Base-by-base conservation (phyloP, 2,329 filamentous ascomycete species). In the Scedosporium aurantiacum region DNA sequence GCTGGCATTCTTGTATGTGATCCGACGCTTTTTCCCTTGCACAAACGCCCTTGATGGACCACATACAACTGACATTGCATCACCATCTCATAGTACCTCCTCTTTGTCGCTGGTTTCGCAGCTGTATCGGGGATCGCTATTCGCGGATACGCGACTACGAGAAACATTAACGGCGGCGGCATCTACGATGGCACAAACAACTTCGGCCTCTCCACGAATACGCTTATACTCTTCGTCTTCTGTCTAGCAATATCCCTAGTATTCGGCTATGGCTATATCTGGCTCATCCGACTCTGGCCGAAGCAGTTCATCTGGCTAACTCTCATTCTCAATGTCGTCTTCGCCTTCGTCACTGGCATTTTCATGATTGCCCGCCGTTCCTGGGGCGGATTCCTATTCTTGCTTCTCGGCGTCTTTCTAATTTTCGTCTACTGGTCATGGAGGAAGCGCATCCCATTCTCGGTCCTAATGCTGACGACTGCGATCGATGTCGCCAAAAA, bases 291-390 rank as follows among this genome's bases (percentile, higher is more conserved):
- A 61, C 75, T 82, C 56, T 93, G 93, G 66, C 91, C 92, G 3
- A 95, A 94, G 75, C 84, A 90, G 69, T 91, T 96, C 67, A 95
- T 97, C 70, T 97, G 91, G 90, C 83, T 91, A 45, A 95, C 91
- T 0, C 91, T 90, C 12, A 93, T 96, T 59, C 78, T 96, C 62
- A 95, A 97, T 72, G 88, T 96, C 68, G 76, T 88, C 61, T 87
- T 91, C 67, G 90, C 90, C 0, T 77, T 97, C n/a, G 92, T 83
- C 1, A 96, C 91, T 0, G 91, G 90, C 8, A 85, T 93, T 60
- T 95, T 91, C 74, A 96, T 96, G 78, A 83, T 96, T 54, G 85
- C 81, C 63, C 79, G 84, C 52, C 82, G 82, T 62, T 90, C 93
- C 71, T 96, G 86, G 75, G 91, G 89, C 10, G 93, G 90, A 41